A percentile compares a stretch with the other conserved stretches of the same genome.
Conservation (phyloP, 1,139 yeast genomes). For the Ogataea hybrid region DNA sequence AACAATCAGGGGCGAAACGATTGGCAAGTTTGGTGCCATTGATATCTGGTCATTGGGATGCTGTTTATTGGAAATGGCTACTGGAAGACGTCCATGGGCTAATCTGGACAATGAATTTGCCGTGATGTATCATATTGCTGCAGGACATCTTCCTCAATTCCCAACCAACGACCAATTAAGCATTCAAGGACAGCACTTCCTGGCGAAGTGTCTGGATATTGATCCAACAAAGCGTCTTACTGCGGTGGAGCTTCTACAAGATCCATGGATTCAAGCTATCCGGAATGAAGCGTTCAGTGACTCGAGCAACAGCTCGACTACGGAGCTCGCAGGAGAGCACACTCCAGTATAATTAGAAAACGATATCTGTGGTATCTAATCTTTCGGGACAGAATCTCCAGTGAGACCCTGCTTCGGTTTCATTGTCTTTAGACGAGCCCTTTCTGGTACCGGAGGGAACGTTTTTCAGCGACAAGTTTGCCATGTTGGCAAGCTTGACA, state of each 20-base stretch:
- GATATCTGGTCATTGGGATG: constrained; percentile 88
- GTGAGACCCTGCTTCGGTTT: constrained; percentile 42
- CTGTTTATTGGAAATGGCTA: constrained; percentile 78
- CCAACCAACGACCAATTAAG: constrained; percentile 81
- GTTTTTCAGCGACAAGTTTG: constrained; percentile 58
- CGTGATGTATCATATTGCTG: constrained; percentile 96
- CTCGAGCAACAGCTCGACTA: constrained; percentile 18
- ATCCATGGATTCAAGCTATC: constrained; percentile 86
- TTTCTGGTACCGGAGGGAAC: constrained; percentile 61
- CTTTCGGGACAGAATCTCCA: constrained; percentile 63
- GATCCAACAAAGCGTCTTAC: constrained; percentile 79
- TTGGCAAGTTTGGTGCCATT: constrained; percentile 68
- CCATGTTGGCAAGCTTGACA: constrained; percentile 48
- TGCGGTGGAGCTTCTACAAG: constrained; percentile 80
- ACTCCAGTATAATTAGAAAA: constrained; percentile 27
- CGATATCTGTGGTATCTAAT: constrained; percentile 56
- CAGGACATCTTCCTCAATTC: constrained; percentile 86
- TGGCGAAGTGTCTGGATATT: constrained; percentile 75
- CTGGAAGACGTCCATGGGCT: constrained; percentile 86
- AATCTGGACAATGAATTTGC: constrained; percentile 97
- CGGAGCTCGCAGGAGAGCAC: constrained; percentile 13
- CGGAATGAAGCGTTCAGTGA: constrained; percentile 68
- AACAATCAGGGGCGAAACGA: constrained; percentile 75
- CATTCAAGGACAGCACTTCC: constrained; percentile 65
- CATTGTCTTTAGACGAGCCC: constrained; percentile 23